Percentiles rank a stretch among this genome's conserved stretches.
Conservation (phyloP, 805 yeast genomes). For the Kazachstania kunashirensis region DNA sequence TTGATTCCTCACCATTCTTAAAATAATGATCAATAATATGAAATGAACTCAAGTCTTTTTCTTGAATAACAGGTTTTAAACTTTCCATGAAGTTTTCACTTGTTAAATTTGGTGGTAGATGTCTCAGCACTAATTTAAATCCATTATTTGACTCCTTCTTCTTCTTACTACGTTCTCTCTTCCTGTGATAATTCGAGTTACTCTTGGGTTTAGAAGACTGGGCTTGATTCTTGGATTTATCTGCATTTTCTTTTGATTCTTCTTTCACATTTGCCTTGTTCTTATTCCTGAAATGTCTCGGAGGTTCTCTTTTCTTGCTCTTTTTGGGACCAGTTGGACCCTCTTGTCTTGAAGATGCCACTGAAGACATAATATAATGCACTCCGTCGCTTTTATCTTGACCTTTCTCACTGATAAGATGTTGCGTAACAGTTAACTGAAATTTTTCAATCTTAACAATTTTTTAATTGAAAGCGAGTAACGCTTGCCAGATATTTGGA, state of each 20-base stretch:
- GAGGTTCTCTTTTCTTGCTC: neutral
- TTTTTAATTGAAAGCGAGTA: too few relatives aligned
- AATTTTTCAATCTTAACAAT: too few relatives aligned
- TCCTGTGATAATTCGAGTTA: neutral
- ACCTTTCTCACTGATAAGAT: too few relatives aligned
- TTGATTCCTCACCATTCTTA: slow-evolving; percentile 25
- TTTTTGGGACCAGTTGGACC: neutral
- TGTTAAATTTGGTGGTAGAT: slow-evolving; percentile 37
- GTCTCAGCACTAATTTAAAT: slow-evolving; percentile 31
- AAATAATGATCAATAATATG: slow-evolving; percentile 26
- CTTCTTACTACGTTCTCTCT: slow-evolving; percentile 6
- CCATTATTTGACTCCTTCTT: slow-evolving; percentile 6
- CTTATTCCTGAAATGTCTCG: neutral
- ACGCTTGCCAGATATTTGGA: too few relatives aligned
- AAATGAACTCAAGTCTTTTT: slow-evolving; percentile 20
- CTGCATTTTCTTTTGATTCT: neutral
- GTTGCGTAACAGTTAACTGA: too few relatives aligned
- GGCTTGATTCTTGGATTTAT: neutral
- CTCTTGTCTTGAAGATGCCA: too few relatives aligned
- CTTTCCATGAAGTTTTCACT: slow-evolving; percentile 24
- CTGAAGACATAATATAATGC: too few relatives aligned
- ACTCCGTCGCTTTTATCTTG: too few relatives aligned
- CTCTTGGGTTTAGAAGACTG: neutral
- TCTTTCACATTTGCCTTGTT: neutral
- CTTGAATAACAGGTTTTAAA: slow-evolving; percentile 12